Evolutionary conservation across 108 stramenopile species (phyloP).

Genomic region (Fragilaria radians): DNA sequence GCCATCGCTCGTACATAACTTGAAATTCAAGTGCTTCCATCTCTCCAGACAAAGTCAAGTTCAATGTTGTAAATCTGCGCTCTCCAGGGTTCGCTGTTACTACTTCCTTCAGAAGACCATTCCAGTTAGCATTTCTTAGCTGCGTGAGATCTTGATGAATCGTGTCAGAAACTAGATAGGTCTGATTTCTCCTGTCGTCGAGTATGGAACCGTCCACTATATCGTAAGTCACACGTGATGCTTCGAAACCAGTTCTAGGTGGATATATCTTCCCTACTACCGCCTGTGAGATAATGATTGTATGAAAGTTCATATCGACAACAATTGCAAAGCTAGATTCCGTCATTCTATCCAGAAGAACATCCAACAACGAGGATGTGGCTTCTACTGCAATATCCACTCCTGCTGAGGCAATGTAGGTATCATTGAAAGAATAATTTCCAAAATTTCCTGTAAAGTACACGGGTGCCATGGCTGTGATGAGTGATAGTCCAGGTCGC

Average conservation of each 20-base stretch:
- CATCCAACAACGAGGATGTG: conserved; percentile 13
- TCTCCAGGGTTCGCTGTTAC: conserved; percentile 4
- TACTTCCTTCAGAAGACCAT: background rate
- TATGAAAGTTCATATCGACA: conserved; percentile 7
- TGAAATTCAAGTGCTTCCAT: conserved; percentile 6
- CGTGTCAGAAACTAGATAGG: conserved; percentile 22
- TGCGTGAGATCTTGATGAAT: conserved; percentile 10
- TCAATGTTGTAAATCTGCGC: conserved; percentile 6
- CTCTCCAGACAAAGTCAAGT: conserved; percentile 14
- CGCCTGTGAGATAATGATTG: conserved; percentile 11
- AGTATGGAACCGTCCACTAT: conserved; percentile 8
- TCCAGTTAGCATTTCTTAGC: conserved; percentile 22
- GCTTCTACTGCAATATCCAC: conserved; percentile 12
- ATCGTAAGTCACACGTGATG: conserved; percentile 1
- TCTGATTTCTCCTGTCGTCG: conserved; percentile 21
- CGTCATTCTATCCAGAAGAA: conserved; percentile 9
- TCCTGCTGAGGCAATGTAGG: conserved; percentile 17
- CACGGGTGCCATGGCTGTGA: conserved; percentile 20
- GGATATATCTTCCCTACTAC: conserved; percentile 18
- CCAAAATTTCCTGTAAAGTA: conserved; percentile 16
- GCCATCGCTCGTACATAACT: conserved; percentile 22
- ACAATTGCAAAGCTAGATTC: conserved; percentile 13
- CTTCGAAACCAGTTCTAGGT: conserved; percentile 15
- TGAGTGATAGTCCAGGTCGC: conserved; percentile 7
- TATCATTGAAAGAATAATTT: conserved; percentile 7